Evolutionary conservation across 306 rosid genomes (phyloP).

Genomic region (Coriaria nepalensis): DNA sequence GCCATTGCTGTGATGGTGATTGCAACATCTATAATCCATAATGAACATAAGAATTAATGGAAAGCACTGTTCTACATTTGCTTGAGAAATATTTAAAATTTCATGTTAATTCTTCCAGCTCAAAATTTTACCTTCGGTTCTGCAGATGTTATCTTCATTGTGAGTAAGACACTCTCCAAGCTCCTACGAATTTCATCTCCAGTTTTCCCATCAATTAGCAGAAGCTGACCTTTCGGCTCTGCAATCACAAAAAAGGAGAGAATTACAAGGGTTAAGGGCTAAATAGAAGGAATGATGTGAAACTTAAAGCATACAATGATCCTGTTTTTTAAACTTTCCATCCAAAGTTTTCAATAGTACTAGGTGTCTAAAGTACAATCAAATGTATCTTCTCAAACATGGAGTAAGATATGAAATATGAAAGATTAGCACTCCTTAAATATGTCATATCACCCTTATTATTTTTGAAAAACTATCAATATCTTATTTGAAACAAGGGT

Average conservation of each 20-base stretch:
- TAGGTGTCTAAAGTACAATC: not conserved
- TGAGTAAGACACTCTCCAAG: constrained; percentile 86
- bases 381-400: not conserved
- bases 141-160: constrained; percentile 77
- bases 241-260: constrained; percentile 8
- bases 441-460: too few species aligned
- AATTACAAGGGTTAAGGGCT: not conserved
- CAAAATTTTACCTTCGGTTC: constrained; percentile 73
- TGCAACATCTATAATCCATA: too few species aligned
- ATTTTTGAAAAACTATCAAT: constrained; percentile 2
- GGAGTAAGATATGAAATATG: not conserved
- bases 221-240: constrained; percentile 98
- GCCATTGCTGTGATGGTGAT: too few species aligned
- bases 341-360: not conserved
- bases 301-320: too few species aligned
- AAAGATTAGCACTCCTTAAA: too few species aligned
- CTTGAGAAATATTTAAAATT: too few species aligned
- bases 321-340: not conserved
- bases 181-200: constrained; percentile 77
- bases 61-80: too few species aligned
- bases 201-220: constrained; percentile 84
- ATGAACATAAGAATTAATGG: too few species aligned
- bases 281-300: not conserved
- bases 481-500: constrained; percentile 7
- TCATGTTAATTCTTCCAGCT: constrained; percentile 1